phyloP scores from a whole-genome alignment of 352 stramenopile species.

The Phytophthora constricta region DNA sequence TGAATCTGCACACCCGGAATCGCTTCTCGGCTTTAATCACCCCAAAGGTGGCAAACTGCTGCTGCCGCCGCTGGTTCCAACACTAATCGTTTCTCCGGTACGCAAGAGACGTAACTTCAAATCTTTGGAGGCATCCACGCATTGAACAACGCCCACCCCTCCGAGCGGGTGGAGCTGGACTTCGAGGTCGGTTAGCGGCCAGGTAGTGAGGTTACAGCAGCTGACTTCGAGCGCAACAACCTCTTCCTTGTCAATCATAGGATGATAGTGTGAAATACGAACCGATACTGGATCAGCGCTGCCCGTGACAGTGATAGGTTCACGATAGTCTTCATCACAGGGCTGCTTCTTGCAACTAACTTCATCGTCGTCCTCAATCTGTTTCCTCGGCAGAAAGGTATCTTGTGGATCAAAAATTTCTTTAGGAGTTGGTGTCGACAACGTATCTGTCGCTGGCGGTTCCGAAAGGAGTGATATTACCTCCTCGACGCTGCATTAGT shows the following conservation, averaged over 20 bases:
- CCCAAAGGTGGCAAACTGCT: constrained; percentile 56
- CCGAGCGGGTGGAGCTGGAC: constrained; percentile 57
- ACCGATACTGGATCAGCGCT: constrained; percentile 68
- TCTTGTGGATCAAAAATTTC: constrained; percentile 49
- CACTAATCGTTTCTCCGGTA: constrained; percentile 38
- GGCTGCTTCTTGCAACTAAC: neutral
- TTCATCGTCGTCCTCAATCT: too few relatives aligned
- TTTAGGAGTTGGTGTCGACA: constrained; percentile 18
- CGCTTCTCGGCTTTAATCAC: constrained; percentile 71
- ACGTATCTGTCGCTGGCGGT: constrained; percentile 1
- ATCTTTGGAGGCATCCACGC: constrained; percentile 61
- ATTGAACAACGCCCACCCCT: constrained; percentile 50
- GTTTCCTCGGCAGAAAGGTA: constrained; percentile 40
- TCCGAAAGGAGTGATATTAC: constrained; percentile 25
- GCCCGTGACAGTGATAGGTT: constrained; percentile 54
- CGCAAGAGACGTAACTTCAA: constrained; percentile 60
- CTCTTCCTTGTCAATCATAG: constrained; percentile 48
- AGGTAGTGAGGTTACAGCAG: constrained; percentile 73
- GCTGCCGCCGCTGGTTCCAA: constrained; percentile 39
- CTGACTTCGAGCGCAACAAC: constrained; percentile 54
- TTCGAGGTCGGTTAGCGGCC: constrained; percentile 69
- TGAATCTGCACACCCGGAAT: constrained; percentile 73
- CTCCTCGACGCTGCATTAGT: constrained; percentile 29
- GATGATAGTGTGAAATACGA: constrained; percentile 63
- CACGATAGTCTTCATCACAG: constrained; percentile 18